phyloP scores from a whole-genome alignment of 106 monocot species.

The Platanthera guangdongensis region DNA sequence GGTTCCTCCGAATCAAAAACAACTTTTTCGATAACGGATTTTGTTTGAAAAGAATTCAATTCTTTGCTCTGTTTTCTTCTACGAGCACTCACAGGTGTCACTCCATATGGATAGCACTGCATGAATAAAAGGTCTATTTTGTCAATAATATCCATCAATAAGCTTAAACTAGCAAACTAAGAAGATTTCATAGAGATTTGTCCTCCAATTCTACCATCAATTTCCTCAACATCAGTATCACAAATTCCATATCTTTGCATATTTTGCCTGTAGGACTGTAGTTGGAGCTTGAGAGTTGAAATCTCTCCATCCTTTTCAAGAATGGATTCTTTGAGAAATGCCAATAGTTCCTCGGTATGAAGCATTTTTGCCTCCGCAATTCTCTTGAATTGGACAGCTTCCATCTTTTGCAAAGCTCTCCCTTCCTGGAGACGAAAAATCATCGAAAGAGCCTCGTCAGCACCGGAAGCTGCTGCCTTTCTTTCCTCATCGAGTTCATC shows the following conservation, averaged over 20 bases:
- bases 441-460: constrained; percentile 43
- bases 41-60: not conserved
- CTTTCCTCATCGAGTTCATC: constrained; percentile 43
- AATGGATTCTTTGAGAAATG: constrained; percentile 28
- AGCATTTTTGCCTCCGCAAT: constrained; percentile 33
- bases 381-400: constrained; percentile 42
- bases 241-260: constrained; percentile 1
- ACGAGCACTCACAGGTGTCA: constrained; percentile 8
- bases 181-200: constrained; percentile 12
- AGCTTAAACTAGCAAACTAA: constrained; percentile 10
- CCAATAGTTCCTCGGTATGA: constrained; percentile 26
- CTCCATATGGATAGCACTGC: not conserved
- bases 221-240: not conserved
- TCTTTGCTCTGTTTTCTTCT: constrained; percentile 9
- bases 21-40: constrained; percentile 4
- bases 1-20: constrained; percentile 5
- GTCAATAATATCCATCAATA: constrained; percentile 16
- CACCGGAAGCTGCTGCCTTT: constrained; percentile 33
- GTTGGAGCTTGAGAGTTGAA: constrained; percentile 25
- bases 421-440: constrained; percentile 42
- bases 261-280: constrained; percentile 22
- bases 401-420: constrained; percentile 35
- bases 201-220: constrained; percentile 1
- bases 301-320: constrained; percentile 38
- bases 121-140: constrained; percentile 1